Conservation (phyloP, 768 basidiomycete genomes). For the Tephrocybe sp. region DNA sequence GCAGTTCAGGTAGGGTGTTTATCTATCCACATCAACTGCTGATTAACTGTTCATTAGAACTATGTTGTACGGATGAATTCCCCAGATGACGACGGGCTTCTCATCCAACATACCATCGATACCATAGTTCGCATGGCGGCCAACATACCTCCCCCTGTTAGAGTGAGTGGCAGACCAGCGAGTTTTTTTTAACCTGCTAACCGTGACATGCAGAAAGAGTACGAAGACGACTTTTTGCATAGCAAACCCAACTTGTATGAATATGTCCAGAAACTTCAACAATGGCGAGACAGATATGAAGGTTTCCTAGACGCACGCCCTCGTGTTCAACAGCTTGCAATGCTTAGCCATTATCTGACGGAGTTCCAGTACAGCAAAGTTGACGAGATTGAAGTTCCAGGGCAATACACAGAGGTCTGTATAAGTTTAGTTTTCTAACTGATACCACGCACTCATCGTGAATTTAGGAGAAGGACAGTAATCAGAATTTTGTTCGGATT, state of each 20-base stretch:
- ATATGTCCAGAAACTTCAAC: slow-evolving; percentile 86
- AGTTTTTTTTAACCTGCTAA: slow-evolving; percentile 1
- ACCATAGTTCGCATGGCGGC: slow-evolving; percentile 61
- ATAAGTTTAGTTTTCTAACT: neutral
- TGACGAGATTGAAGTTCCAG: slow-evolving; percentile 98
- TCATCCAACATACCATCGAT: slow-evolving; percentile 52
- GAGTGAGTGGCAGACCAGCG: slow-evolving; percentile 40
- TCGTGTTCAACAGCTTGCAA: slow-evolving; percentile 80
- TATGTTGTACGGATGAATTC: slow-evolving; percentile 67
- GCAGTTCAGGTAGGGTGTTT: slow-evolving; percentile 66
- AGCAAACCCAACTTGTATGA: slow-evolving; percentile 80
- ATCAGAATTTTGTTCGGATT: slow-evolving; percentile 88
- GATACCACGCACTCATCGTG: slow-evolving; percentile 7
- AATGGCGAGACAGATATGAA: slow-evolving; percentile 93
- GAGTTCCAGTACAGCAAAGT: slow-evolving; percentile 98
- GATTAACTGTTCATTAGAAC: slow-evolving; percentile 41
- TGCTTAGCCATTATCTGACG: slow-evolving; percentile 87
- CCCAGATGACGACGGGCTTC: slow-evolving; percentile 67
- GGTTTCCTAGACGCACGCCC: slow-evolving; percentile 79
- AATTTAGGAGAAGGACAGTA: slow-evolving; percentile 90
- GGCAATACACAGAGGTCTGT: slow-evolving; percentile 93
- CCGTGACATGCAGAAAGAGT: slow-evolving; percentile 61
- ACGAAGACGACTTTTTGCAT: slow-evolving; percentile 87
- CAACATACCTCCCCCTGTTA: slow-evolving; percentile 56
- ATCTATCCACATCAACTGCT: neutral